Evolutionary conservation across 148 eudicot species (phyloP).

Genomic region (Limonium bicolor): DNA sequence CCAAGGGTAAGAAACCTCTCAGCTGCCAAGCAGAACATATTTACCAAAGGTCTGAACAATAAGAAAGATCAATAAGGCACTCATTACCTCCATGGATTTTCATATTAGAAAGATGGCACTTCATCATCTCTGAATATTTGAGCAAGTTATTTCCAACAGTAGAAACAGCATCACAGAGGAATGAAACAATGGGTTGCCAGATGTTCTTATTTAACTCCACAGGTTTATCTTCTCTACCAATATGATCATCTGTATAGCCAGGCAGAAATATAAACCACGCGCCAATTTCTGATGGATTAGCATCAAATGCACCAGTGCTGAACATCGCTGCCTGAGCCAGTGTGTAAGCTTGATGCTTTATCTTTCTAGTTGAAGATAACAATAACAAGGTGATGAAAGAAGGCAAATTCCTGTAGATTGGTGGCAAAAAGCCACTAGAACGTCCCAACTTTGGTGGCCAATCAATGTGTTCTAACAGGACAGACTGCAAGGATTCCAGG

Average conservation of each 20-base stretch:
- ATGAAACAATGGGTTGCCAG: slow-evolving; percentile 46
- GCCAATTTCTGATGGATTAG: slow-evolving; percentile 49
- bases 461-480: slow-evolving; percentile 51
- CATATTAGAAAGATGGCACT: slow-evolving; percentile 21
- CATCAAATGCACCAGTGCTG: slow-evolving; percentile 94
- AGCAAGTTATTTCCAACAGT: slow-evolving; percentile 55
- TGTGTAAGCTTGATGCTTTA: slow-evolving; percentile 61
- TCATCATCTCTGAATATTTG: slow-evolving; percentile 52
- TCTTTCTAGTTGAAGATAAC: slow-evolving; percentile 35
- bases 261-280: slow-evolving; percentile 83
- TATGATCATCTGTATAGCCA: slow-evolving; percentile 24
- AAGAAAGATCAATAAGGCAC: slow-evolving; percentile 1
- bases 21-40: no score
- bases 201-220: slow-evolving; percentile 27
- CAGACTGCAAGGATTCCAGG: slow-evolving; percentile 51
- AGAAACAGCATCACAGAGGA: slow-evolving; percentile 79
- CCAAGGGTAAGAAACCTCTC: no score
- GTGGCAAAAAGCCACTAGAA: slow-evolving; percentile 27
- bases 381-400: slow-evolving; percentile 49
- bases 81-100: slow-evolving; percentile 38
- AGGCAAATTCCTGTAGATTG: slow-evolving; percentile 58
- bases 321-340: slow-evolving; percentile 74
- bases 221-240: slow-evolving; percentile 20
- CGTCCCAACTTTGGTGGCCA: slow-evolving; percentile 23
- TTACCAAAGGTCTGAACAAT: no score